Conservation (phyloP, 1,284 basidiomycete genomes). For the Cutaneotrichosporon spelunceum region DNA sequence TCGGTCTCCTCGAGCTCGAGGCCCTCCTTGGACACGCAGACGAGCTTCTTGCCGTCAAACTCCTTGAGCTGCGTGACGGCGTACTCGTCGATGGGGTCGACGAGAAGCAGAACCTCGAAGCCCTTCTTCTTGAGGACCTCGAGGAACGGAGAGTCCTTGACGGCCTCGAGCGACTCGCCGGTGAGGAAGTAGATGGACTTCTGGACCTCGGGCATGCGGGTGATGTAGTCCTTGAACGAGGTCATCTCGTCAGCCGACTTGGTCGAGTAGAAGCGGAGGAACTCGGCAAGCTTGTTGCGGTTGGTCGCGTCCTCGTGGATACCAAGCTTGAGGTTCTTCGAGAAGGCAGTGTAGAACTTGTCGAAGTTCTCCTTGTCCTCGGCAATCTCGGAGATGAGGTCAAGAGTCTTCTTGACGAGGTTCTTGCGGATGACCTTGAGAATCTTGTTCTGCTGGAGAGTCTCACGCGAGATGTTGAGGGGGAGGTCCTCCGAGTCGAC, state of each 20-base stretch:
- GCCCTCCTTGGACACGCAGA: conserved; percentile 98
- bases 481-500: conserved; percentile 99
- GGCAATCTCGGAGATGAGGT: conserved; percentile 91
- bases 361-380: conserved; percentile 99
- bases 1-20: conserved; percentile 99
- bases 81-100: conserved; percentile 98
- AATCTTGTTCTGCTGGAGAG: conserved; percentile 99
- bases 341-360: conserved; percentile 92
- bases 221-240: conserved; percentile 99
- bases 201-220: conserved; percentile 98
- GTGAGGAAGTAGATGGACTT: conserved; percentile 99
- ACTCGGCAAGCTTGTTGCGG: conserved; percentile 98
- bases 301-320: conserved; percentile 99
- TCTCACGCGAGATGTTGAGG: conserved; percentile 99
- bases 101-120: conserved; percentile 96
- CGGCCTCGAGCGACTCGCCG: conserved; percentile 89
- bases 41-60: conserved; percentile 96
- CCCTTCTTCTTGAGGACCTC: conserved; percentile 99
- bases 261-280: conserved; percentile 98
- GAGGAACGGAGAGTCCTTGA: conserved; percentile 95
- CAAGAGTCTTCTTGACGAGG: conserved; percentile 97
- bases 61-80: conserved; percentile 98
- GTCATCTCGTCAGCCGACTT: conserved; percentile 89
- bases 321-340: conserved; percentile 98
- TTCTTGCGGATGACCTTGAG: conserved; percentile 81